phyloP scores from a whole-genome alignment of 2,329 filamentous ascomycete genomes.

The Cordyceps militaris region DNA sequence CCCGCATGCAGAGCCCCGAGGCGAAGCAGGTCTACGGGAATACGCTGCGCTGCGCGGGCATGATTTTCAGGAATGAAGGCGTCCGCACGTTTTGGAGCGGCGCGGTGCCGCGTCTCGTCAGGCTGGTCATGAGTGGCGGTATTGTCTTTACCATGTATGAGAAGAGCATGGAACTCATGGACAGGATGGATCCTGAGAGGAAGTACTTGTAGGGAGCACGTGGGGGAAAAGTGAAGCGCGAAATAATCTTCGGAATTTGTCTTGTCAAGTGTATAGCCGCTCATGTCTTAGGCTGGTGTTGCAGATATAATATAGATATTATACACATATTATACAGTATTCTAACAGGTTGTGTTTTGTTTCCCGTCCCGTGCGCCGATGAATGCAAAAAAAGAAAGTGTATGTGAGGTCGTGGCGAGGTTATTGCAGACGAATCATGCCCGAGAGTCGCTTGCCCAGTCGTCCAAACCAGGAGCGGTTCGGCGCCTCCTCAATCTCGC shows the following conservation, averaged over 20 bases:
- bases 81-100: slow-evolving; percentile 90
- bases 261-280: neutral
- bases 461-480: slow-evolving; percentile 47
- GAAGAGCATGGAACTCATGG: slow-evolving; percentile 87
- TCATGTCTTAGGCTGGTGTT: slow-evolving; percentile 3
- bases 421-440: slow-evolving; percentile 52
- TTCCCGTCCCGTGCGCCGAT: slow-evolving; percentile 1
- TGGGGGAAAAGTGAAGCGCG: neutral
- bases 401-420: neutral
- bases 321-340: neutral
- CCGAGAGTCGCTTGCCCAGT: slow-evolving; percentile 47
- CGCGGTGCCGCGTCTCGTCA: slow-evolving; percentile 74
- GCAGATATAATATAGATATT: slow-evolving; percentile 7
- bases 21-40: slow-evolving; percentile 76
- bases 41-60: slow-evolving; percentile 71
- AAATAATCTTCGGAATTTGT: neutral
- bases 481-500: slow-evolving; percentile 57
- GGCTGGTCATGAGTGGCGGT: slow-evolving; percentile 84
- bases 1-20: slow-evolving; percentile 94
- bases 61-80: slow-evolving; percentile 86
- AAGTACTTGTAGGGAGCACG: slow-evolving; percentile 59
- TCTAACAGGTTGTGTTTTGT: neutral
- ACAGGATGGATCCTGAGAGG: slow-evolving; percentile 71
- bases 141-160: slow-evolving; percentile 99
- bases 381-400: slow-evolving; percentile 6